Base-by-base conservation (phyloP, 176 grass and related monocot species). In the Typha latifolia region DNA sequence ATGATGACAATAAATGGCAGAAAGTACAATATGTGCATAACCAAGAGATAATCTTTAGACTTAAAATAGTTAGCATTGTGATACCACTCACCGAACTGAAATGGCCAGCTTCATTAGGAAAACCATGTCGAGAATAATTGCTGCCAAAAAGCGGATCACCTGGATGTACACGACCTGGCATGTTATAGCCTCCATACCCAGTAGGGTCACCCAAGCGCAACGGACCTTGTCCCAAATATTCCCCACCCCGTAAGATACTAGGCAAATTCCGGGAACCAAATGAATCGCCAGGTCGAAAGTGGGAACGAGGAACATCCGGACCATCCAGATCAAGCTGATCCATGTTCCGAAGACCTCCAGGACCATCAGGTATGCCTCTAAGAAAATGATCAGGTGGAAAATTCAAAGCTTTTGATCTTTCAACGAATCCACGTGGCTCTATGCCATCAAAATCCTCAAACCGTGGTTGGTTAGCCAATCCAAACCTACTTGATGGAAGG, bases 281-380 rank as follows among this genome's bases (percentile, higher is more conserved):
- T 74, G 37, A 63, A 68, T 90, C 76, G 71, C 80, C 73, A 53
- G 73, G 80, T 37, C 74, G 49, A 50, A 83, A 80, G 63, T n/a
- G 64, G 18, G 69, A 55, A 61, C 18, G 48, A 79, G 52, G 65
- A 59, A 90, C 81, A 49, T 66, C 69, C 69, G 61, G 66, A n/a
- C 63, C 67, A 50, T 72, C 88, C 62, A 91, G 73, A 86, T 71
- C 65, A 72, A 75, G 62, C 48, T 83, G 74, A 10, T 83, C 80
- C 72, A 63, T 49, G 48, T 69, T 76, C 72, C 14, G 63, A 47
- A 68, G 32, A 57, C 49, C 64, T 72, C 62, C 63, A 72, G 80
- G 69, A 77, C 53, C 77, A 49, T 64, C 74, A 72, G 77, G 47
- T 75, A 72, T 72, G 59, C 78, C 87, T 86, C 75, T 76, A 63